Evolutionary conservation across 1,284 basidiomycete species (phyloP).

Genomic region (Ceratobasidium sp.): DNA sequence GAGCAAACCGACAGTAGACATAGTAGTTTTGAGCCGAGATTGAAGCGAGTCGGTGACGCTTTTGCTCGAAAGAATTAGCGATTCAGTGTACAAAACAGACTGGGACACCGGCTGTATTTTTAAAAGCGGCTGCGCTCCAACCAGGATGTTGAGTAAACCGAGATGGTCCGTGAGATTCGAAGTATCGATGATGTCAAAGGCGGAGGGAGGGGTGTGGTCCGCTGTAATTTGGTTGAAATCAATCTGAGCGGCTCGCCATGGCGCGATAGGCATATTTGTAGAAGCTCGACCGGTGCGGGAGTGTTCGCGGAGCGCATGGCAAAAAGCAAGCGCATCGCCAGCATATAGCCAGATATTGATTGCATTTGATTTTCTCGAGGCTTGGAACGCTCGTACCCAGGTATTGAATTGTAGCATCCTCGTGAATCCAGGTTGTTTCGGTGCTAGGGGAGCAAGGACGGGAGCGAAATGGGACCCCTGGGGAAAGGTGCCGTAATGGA

Average conservation of each 20-base stretch:
- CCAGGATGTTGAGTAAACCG: slow-evolving; percentile 21
- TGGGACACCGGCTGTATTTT: slow-evolving; percentile 2
- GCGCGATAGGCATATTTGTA: neutral
- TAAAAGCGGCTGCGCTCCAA: slow-evolving; percentile 8
- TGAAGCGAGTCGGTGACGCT: neutral
- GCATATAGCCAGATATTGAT: slow-evolving; percentile 23
- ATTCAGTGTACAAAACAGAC: slow-evolving; percentile 31
- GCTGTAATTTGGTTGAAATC: neutral
- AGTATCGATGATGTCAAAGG: slow-evolving; percentile 31
- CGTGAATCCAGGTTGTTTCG: neutral
- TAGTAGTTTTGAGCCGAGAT: neutral
- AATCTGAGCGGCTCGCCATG: neutral
- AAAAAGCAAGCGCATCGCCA: slow-evolving; percentile 21
- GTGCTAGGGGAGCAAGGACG: neutral
- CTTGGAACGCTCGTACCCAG: neutral
- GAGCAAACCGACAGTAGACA: neutral
- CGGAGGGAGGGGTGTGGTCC: neutral
- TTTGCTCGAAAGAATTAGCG: neutral
- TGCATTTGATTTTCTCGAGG: neutral
- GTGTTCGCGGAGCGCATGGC: neutral
- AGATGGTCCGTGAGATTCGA: slow-evolving; percentile 30
- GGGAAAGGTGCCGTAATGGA: slow-evolving; percentile 20
- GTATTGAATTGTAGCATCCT: slow-evolving; percentile 13
- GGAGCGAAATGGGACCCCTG: slow-evolving; percentile 4
- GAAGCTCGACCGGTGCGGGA: neutral